Conservation (phyloP, 2,329 filamentous ascomycete genomes). For the Curvularia verruculosa region DNA sequence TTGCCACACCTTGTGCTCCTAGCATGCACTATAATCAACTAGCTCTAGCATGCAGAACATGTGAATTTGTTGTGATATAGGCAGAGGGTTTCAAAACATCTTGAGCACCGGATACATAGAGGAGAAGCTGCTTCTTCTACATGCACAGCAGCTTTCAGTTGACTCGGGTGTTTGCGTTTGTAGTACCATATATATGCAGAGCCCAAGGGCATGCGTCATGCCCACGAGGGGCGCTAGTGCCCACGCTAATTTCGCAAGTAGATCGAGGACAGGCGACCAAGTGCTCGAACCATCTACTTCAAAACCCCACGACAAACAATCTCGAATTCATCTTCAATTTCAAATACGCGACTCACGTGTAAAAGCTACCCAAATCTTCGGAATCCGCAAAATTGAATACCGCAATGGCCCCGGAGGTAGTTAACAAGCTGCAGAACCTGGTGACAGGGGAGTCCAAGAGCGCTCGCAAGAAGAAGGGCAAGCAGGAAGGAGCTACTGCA, state of each 20-base stretch:
- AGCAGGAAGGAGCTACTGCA: constrained; percentile 52
- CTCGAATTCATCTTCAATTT: constrained; percentile 9
- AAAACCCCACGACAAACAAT: constrained; percentile 18
- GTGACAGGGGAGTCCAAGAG: constrained; percentile 63
- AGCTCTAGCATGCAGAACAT: not conserved
- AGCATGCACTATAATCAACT: not conserved
- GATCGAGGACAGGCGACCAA: constrained; percentile 20
- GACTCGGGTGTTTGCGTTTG: not conserved
- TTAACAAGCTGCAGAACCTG: constrained; percentile 66
- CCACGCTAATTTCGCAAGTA: constrained; percentile 20
- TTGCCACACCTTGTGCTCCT: not conserved
- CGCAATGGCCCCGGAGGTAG: constrained; percentile 59
- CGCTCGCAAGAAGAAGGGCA: constrained; percentile 60
- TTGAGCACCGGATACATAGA: not conserved
- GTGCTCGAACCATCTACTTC: constrained; percentile 17
- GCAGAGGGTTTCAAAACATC: not conserved
- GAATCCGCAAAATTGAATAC: constrained; percentile 15
- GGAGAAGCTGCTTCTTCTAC: not conserved
- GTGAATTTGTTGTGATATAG: not conserved
- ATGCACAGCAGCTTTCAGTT: not conserved
- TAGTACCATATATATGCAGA: not conserved
- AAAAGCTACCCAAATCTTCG: constrained; percentile 9
- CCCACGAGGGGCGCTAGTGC: constrained; percentile 21
- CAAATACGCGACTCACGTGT: constrained; percentile 26
- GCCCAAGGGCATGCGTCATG: constrained; percentile 11